A percentile compares a stretch with the other conserved stretches of the same genome.
These are phyloP conservation scores for Cubamyces sp. DNA, from an alignment of 768 basidiomycete species.

Conservation along the genomic window DNA sequence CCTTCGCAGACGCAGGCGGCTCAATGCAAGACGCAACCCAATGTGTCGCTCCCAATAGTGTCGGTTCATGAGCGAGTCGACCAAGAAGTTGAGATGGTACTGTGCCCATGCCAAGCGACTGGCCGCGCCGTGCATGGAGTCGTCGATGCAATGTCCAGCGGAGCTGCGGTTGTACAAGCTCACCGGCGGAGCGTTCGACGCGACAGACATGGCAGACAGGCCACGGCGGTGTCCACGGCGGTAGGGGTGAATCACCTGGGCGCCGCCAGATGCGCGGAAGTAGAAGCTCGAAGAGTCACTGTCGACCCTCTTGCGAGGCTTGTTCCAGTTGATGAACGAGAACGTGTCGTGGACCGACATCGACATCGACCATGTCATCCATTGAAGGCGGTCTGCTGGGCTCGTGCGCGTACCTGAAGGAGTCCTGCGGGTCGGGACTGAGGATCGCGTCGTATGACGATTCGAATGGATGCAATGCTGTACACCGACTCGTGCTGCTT, in stretches of 20 bases:
- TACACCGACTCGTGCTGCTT: conserved; percentile 60
- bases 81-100: conserved; percentile 58
- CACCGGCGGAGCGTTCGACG: conserved; percentile 66
- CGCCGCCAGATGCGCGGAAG: conserved; percentile 50
- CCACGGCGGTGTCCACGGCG: conserved; percentile 58
- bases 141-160: conserved; percentile 50
- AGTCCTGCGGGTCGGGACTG: conserved; percentile 64
- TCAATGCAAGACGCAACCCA: conserved; percentile 60
- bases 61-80: conserved; percentile 71
- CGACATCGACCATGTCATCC: conserved; percentile 50
- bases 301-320: conserved; percentile 59
- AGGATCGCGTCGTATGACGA: conserved; percentile 77
- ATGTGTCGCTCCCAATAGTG: conserved; percentile 60
- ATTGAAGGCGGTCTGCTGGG: conserved; percentile 63
- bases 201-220: conserved; percentile 55
- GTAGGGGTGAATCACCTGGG: conserved; percentile 37
- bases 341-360: conserved; percentile 72
- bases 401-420: conserved; percentile 67
- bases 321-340: conserved; percentile 52
- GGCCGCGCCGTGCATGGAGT: conserved; percentile 59
- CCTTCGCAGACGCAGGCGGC: conserved; percentile 37
- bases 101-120: conserved; percentile 63
- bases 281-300: conserved; percentile 83
- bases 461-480: conserved; percentile 78
- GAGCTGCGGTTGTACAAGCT: conserved; percentile 75